A percentile compares a stretch with the other conserved stretches of the same genome.
These are phyloP conservation scores for Penicillium psychrosexuale DNA, from an alignment of 2,329 filamentous ascomycete species.

Conservation along the genomic window DNA sequence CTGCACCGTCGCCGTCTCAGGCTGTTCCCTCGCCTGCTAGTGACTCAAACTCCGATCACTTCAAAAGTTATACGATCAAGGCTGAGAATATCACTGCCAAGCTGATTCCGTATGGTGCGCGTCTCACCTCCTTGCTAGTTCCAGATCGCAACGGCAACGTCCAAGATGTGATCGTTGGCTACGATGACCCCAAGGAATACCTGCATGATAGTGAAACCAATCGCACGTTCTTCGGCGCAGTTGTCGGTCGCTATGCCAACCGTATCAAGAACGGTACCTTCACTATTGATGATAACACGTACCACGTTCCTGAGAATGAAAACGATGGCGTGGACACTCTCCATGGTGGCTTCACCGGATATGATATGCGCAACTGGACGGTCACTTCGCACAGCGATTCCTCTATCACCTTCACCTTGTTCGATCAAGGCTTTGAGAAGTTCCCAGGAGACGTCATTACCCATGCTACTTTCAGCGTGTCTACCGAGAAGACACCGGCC, in stretches of 20 bases:
- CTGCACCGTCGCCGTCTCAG: conserved; percentile 14
- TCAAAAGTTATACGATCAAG: conserved; percentile 46
- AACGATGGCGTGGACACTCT: conserved; percentile 51
- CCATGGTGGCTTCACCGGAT: conserved; percentile 50
- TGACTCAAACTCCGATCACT: conserved; percentile 27
- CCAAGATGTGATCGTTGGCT: conserved; percentile 52
- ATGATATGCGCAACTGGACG: conserved; percentile 51
- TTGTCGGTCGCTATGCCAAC: conserved; percentile 54
- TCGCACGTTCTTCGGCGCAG: conserved; percentile 48
- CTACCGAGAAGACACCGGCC: conserved; percentile 32
- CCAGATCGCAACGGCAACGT: conserved; percentile 49
- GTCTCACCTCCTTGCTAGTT: conserved; percentile 48
- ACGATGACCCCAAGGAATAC: conserved; percentile 48
- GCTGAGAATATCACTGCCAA: conserved; percentile 49
- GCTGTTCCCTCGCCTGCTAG: conserved; percentile 7
- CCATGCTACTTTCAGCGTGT: conserved; percentile 46
- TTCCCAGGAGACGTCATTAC: conserved; percentile 50
- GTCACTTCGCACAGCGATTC: conserved; percentile 42
- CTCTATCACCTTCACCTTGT: conserved; percentile 47
- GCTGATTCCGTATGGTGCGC: conserved; percentile 49
- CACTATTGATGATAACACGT: conserved; percentile 47
- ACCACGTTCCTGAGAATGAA: conserved; percentile 52
- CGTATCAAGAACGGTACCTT: conserved; percentile 58
- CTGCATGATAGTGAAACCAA: conserved; percentile 46
- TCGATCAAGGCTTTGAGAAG: conserved; percentile 43